Conservation (phyloP, 2,329 filamentous ascomycete genomes). For the Peltaster fructicola region DNA sequence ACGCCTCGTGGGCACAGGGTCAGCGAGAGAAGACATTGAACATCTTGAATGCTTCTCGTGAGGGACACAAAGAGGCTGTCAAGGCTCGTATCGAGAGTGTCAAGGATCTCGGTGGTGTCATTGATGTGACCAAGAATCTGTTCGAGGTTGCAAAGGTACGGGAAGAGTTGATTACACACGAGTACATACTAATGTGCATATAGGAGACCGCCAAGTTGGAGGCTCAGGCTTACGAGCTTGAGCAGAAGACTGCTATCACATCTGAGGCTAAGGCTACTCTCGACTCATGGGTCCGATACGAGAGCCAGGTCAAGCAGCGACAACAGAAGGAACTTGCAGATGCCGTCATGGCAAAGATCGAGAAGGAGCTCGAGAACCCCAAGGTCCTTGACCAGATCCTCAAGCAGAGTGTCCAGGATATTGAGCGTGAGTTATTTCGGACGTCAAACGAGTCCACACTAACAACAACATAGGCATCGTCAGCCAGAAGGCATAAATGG, state of each 20-base stretch:
- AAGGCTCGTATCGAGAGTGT: conserved; percentile 88
- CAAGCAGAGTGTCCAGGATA: conserved; percentile 85
- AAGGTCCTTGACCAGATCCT: conserved; percentile 95
- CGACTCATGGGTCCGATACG: conserved; percentile 97
- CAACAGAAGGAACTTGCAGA: conserved; percentile 94
- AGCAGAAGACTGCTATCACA: conserved; percentile 86
- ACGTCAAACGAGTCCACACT: not conserved
- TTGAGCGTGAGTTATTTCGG: conserved; percentile 57
- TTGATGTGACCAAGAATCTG: conserved; percentile 90
- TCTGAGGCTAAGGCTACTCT: conserved; percentile 87
- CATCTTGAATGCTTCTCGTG: conserved; percentile 85
- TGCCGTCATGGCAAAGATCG: conserved; percentile 87
- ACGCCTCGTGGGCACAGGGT: conserved; percentile 77
- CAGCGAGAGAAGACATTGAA: conserved; percentile 86
- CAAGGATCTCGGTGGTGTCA: conserved; percentile 81
- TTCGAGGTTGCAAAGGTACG: conserved; percentile 95
- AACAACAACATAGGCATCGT: conserved; percentile 5
- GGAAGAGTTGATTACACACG: conserved; percentile 1
- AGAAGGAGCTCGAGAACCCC: conserved; percentile 97
- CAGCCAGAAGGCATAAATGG: conserved; percentile 5
- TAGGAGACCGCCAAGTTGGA: conserved; percentile 95
- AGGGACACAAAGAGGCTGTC: conserved; percentile 89
- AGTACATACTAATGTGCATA: conserved; percentile 4
- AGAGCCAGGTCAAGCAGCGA: conserved; percentile 95
- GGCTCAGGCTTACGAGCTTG: conserved; percentile 88